A percentile compares a stretch with the other conserved stretches of the same genome.
Evolutionary conservation across 2,329 filamentous ascomycete species (phyloP).

Genomic region (Calonectria pseudoturangicola): DNA sequence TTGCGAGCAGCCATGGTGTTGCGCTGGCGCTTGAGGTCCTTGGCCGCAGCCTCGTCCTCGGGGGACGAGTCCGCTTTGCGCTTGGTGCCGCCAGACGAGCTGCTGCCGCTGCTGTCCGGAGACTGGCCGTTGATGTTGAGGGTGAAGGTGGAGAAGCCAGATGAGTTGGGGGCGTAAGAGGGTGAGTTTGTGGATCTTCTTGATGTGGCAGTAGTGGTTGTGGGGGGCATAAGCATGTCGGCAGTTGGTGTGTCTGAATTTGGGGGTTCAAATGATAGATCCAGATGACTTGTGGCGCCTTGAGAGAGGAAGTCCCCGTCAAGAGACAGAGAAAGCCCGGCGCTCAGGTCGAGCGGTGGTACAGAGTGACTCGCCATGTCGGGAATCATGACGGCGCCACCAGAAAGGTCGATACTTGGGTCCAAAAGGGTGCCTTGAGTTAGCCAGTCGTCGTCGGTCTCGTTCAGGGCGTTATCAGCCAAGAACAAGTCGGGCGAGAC

Average conservation of each 20-base stretch:
- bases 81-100: constrained; percentile 38
- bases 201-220: constrained; percentile 14
- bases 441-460: constrained; percentile 31
- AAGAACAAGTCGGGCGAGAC: constrained; percentile 34
- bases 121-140: constrained; percentile 44
- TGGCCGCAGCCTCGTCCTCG: constrained; percentile 51
- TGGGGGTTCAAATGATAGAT: constrained; percentile 42
- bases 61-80: constrained; percentile 49
- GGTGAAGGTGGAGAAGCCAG: constrained; percentile 42
- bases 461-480: constrained; percentile 33
- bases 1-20: constrained; percentile 84
- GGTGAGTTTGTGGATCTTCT: constrained; percentile 44
- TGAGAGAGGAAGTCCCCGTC: constrained; percentile 45
- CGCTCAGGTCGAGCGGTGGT: constrained; percentile 41
- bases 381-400: constrained; percentile 42
- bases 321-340: constrained; percentile 13
- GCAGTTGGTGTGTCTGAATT: constrained; percentile 29
- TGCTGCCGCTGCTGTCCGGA: constrained; percentile 23
- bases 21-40: constrained; percentile 75
- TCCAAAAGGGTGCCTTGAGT: constrained; percentile 32
- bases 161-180: constrained; percentile 51
- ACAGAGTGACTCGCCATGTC: constrained; percentile 39
- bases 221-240: constrained; percentile 30
- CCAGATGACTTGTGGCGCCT: constrained; percentile 38
- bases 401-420: constrained; percentile 29